Evolutionary conservation across 2,329 filamentous ascomycete species (phyloP).

Genomic region (Neofusicoccum umdonicola): DNA sequence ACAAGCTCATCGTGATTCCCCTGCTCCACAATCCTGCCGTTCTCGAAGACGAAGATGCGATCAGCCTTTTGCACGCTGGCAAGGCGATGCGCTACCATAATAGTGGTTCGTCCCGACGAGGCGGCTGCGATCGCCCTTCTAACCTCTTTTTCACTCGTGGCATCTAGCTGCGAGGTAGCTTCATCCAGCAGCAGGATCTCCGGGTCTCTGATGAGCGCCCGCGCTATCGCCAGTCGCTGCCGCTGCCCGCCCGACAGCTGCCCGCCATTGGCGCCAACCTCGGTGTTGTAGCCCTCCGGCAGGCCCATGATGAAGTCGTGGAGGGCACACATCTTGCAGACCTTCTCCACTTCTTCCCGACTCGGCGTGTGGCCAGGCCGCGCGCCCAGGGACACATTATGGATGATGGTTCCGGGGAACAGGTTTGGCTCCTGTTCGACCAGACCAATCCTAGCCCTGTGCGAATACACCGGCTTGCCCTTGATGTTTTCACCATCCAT

Average conservation of each 20-base stretch:
- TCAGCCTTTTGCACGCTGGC: slow-evolving; percentile 77
- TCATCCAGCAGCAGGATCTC: slow-evolving; percentile 48
- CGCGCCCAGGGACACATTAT: slow-evolving; percentile 45
- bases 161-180: slow-evolving; percentile 47
- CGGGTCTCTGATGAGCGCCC: slow-evolving; percentile 47
- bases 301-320: slow-evolving; percentile 49
- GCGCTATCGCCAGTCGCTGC: slow-evolving; percentile 46
- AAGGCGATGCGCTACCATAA: slow-evolving; percentile 75
- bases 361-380: slow-evolving; percentile 26
- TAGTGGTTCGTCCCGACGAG: slow-evolving; percentile 54
- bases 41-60: slow-evolving; percentile 74
- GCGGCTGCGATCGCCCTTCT: slow-evolving; percentile 42
- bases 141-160: slow-evolving; percentile 44
- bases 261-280: slow-evolving; percentile 43
- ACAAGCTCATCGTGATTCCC: slow-evolving; percentile 63
- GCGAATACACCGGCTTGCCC: slow-evolving; percentile 32
- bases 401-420: slow-evolving; percentile 44
- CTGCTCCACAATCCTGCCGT: slow-evolving; percentile 59
- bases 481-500: slow-evolving; percentile 44
- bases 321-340: slow-evolving; percentile 43
- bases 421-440: slow-evolving; percentile 48
- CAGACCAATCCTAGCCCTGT: slow-evolving; percentile 41
- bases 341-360: slow-evolving; percentile 31
- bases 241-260: slow-evolving; percentile 47
- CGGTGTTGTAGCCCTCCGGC: slow-evolving; percentile 48